Percentiles rank a stretch among this genome's conserved stretches.
Evolutionary conservation across 202 grass and related monocot species (phyloP).

Genomic region (Hordeum pubiflorum): DNA sequence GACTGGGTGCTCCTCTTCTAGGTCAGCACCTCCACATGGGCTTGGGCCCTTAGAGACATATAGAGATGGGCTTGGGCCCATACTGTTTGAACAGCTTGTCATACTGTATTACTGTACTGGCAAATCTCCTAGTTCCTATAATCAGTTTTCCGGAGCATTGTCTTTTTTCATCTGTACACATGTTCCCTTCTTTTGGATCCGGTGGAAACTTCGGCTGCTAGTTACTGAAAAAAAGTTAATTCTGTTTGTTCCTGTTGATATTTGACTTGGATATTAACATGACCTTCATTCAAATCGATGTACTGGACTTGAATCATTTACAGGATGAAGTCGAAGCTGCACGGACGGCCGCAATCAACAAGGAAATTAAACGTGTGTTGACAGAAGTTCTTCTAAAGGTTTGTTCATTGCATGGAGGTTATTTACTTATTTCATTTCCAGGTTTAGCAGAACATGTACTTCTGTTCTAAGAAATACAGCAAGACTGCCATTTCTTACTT

Average conservation of each 20-base stretch:
- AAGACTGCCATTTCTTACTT: neutral
- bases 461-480: constrained; percentile 10
- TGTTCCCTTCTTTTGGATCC: neutral
- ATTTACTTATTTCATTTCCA: neutral
- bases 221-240: constrained; percentile 11
- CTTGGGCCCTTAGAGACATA: no score
- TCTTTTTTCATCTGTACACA: neutral
- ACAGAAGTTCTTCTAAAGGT: constrained; percentile 98
- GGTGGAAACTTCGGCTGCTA: neutral
- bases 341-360: constrained; percentile 59
- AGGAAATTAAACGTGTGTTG: constrained; percentile 90
- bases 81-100: neutral
- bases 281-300: neutral
- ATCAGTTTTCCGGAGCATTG: neutral
- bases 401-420: constrained; percentile 5
- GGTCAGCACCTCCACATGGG: no score
- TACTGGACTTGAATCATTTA: constrained; percentile 25
- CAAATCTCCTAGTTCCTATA: neutral
- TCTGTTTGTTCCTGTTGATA: constrained; percentile 3
- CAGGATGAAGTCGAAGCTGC: constrained; percentile 76
- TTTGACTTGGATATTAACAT: neutral
- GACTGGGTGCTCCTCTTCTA: no score
- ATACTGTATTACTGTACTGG: neutral
- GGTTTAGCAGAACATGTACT: constrained; percentile 7
- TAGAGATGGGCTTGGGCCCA: no score